Evolutionary conservation across 1,139 yeast genomes (phyloP).

Genomic region (Meyerozyma athensensis): DNA sequence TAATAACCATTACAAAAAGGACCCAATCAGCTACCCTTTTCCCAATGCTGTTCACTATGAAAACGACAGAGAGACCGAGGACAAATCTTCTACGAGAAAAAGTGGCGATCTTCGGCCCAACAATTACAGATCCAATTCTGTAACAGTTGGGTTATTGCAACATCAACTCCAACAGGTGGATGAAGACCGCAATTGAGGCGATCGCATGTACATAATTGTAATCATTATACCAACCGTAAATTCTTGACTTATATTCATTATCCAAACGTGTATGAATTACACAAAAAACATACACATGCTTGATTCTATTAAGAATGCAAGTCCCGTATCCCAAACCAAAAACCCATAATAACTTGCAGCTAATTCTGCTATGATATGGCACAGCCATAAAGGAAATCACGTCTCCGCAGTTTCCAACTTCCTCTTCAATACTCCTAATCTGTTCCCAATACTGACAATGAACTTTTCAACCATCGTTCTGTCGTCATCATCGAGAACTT

Average conservation of each 20-base stretch:
- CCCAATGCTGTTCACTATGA: conserved; percentile 40
- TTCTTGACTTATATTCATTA: neutral
- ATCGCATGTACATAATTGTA: neutral
- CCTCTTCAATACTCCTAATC: conserved; percentile 56
- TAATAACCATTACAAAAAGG: conserved; percentile 46
- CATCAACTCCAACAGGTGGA: conserved; percentile 13
- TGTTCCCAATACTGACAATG: conserved; percentile 66
- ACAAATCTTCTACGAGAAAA: conserved; percentile 18
- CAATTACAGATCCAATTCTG: conserved; percentile 36
- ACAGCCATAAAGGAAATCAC: neutral
- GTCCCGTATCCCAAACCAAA: neutral
- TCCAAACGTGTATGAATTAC: neutral
- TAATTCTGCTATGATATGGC: conserved; percentile 1
- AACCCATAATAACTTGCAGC: neutral
- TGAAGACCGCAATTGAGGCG: neutral
- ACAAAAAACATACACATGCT: neutral
- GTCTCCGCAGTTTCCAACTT: conserved; percentile 21
- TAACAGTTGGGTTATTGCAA: conserved; percentile 39
- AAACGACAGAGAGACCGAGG: conserved; percentile 26
- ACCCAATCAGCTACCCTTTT: conserved; percentile 33
- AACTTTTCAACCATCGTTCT: conserved; percentile 70
- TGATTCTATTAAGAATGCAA: conserved; percentile 2
- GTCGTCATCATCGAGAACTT: conserved; percentile 64
- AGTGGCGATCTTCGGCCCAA: conserved; percentile 23
- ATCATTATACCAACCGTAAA: neutral